phyloP scores from a whole-genome alignment of 2,329 filamentous ascomycete genomes.

The Ophiocordyceps unilateralis region DNA sequence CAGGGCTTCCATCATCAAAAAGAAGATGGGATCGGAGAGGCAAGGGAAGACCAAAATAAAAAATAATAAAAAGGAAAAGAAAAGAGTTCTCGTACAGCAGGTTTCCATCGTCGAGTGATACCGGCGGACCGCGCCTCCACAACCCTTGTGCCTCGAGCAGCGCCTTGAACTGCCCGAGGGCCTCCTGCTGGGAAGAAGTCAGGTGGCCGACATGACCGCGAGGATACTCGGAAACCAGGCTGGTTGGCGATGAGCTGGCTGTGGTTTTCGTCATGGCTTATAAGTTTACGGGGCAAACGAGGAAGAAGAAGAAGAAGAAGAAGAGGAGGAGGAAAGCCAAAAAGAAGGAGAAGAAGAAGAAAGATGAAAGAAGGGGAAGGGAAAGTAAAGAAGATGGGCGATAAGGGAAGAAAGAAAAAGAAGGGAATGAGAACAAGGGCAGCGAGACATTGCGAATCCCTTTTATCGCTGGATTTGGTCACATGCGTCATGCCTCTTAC shows the following conservation, averaged over 20 bases:
- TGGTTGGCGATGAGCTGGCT: background rate
- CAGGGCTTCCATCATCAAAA: too few relatives aligned
- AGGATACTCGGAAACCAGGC: constrained; percentile 30
- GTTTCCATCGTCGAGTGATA: constrained; percentile 50
- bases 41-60: background rate
- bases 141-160: constrained; percentile 47
- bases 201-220: constrained; percentile 70
- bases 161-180: constrained; percentile 55
- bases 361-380: background rate
- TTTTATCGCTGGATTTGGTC: too few relatives aligned
- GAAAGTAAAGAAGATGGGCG: background rate
- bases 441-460: too few relatives aligned
- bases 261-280: too few relatives aligned
- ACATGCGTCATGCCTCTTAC: too few relatives aligned
- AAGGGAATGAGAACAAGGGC: too few relatives aligned
- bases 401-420: too few relatives aligned
- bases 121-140: constrained; percentile 25
- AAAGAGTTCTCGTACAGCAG: constrained; percentile 34
- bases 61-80: background rate
- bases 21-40: too few relatives aligned
- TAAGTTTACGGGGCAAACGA: too few relatives aligned
- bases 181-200: constrained; percentile 46
- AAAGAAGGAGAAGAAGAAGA: too few relatives aligned
- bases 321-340: background rate
- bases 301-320: background rate